A percentile compares a stretch with the other conserved stretches of the same genome.
Conservation (phyloP, 495 filamentous ascomycete species). For the Hypoxylon cercidicola region DNA sequence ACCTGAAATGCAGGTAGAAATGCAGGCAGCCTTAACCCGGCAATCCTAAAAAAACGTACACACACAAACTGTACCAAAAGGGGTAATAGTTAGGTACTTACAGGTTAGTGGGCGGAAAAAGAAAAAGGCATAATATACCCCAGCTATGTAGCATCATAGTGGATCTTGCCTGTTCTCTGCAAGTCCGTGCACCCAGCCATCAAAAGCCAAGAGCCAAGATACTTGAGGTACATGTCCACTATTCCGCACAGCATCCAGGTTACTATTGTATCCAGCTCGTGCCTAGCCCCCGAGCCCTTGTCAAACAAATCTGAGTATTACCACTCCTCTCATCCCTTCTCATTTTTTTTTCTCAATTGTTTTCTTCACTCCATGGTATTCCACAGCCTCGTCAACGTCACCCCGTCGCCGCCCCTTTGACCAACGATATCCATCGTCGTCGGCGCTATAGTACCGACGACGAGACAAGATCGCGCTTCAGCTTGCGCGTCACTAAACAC, state of each 20-base stretch:
- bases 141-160: slow-evolving; percentile 20
- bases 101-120: slow-evolving; percentile 5
- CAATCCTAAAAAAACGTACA: slow-evolving; percentile 18
- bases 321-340: slow-evolving; percentile 42
- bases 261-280: slow-evolving; percentile 40
- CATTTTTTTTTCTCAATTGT: slow-evolving; percentile 25
- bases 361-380: slow-evolving; percentile 17
- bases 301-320: slow-evolving; percentile 46
- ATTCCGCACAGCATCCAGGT: slow-evolving; percentile 28
- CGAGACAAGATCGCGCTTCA: slow-evolving; percentile 24
- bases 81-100: slow-evolving; percentile 10
- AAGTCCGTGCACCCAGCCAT: not conserved
- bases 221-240: not conserved
- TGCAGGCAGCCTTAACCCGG: slow-evolving; percentile 40
- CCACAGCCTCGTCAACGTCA: slow-evolving; percentile 26
- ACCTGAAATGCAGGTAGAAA: slow-evolving; percentile 31
- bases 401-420: slow-evolving; percentile 10
- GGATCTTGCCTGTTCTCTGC: slow-evolving; percentile 31
- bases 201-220: too few relatives aligned
- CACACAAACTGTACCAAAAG: slow-evolving; percentile 23
- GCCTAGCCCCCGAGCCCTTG: slow-evolving; percentile 43
- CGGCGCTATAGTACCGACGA: slow-evolving; percentile 2
- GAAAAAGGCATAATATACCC: slow-evolving; percentile 8
- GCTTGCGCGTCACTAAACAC: not conserved
- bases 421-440: not conserved